A percentile compares a stretch with the other conserved stretches of the same genome.
These are phyloP conservation scores for Sugiyamaella xylanicola DNA, from an alignment of 1,139 yeast genomes.

Conservation along the genomic window DNA sequence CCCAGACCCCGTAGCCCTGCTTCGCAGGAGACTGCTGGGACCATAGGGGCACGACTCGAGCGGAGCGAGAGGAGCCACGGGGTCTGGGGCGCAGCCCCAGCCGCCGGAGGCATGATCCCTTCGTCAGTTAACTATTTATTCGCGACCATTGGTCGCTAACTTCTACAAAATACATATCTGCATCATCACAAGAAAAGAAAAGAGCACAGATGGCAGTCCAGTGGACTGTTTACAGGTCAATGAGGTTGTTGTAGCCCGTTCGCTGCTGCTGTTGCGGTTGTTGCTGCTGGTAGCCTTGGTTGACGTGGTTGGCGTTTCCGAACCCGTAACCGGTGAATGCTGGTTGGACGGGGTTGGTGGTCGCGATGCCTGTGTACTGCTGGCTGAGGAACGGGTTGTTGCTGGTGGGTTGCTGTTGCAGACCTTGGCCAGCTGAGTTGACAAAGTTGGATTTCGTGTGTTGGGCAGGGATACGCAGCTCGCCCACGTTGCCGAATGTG, in stretches of 20 bases:
- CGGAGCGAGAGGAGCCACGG: not conserved
- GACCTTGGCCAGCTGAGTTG: constrained; percentile 75
- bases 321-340: constrained; percentile 91
- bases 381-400: constrained; percentile 76
- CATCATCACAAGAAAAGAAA: constrained; percentile 11
- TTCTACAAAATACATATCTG: constrained; percentile 18
- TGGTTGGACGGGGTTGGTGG: constrained; percentile 58
- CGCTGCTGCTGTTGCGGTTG: constrained; percentile 27
- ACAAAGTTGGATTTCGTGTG: constrained; percentile 82
- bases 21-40: not conserved
- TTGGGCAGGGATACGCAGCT: constrained; percentile 86
- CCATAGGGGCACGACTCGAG: not conserved
- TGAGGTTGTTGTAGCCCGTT: constrained; percentile 32
- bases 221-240: constrained; percentile 37
- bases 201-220: no score
- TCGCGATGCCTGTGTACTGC: constrained; percentile 75
- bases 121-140: not conserved
- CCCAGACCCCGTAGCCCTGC: not conserved
- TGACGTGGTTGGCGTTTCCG: constrained; percentile 62
- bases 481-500: constrained; percentile 95
- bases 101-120: not conserved
- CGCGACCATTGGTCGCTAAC: constrained; percentile 3
- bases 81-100: not conserved
- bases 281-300: constrained; percentile 39
- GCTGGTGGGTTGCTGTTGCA: constrained; percentile 46